A percentile compares a stretch with the other conserved stretches of the same genome.
phyloP scores from a whole-genome alignment of 768 basidiomycete species.

The Pholiota microspora region DNA sequence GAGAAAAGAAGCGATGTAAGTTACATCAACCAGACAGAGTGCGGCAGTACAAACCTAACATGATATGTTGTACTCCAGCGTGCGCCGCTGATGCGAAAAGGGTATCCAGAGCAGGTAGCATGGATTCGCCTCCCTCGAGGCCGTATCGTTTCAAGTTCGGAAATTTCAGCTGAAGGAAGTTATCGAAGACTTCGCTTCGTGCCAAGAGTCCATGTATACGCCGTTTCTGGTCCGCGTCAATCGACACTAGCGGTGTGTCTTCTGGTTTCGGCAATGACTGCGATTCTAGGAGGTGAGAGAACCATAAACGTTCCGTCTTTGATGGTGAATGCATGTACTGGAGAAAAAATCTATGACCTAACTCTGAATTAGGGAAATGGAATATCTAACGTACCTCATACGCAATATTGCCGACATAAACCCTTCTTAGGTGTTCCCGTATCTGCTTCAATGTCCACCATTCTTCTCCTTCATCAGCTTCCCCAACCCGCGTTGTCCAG shows the following conservation, averaged over 20 bases:
- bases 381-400: slow-evolving; percentile 62
- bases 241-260: slow-evolving; percentile 27
- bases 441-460: slow-evolving; percentile 74
- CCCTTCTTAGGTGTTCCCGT: slow-evolving; percentile 59
- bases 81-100: slow-evolving; percentile 67
- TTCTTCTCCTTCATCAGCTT: slow-evolving; percentile 27
- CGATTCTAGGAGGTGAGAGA: slow-evolving; percentile 81
- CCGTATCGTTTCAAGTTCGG: slow-evolving; percentile 88
- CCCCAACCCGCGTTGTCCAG: slow-evolving; percentile 59
- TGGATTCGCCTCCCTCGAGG: slow-evolving; percentile 90
- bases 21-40: neutral
- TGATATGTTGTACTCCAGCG: slow-evolving; percentile 67
- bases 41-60: slow-evolving; percentile 45
- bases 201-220: slow-evolving; percentile 69
- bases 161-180: slow-evolving; percentile 84
- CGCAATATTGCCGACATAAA: slow-evolving; percentile 84
- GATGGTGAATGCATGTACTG: slow-evolving; percentile 84
- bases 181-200: slow-evolving; percentile 78
- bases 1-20: neutral
- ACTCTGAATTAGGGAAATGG: neutral
- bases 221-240: slow-evolving; percentile 39
- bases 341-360: neutral
- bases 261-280: slow-evolving; percentile 36
- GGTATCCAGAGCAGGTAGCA: slow-evolving; percentile 84
- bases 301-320: slow-evolving; percentile 87